A percentile compares a stretch with the other conserved stretches of the same genome.
These are phyloP conservation scores for Thielaviopsis punctulata DNA, from an alignment of 2,329 filamentous ascomycete genomes.

Conservation along the genomic window DNA sequence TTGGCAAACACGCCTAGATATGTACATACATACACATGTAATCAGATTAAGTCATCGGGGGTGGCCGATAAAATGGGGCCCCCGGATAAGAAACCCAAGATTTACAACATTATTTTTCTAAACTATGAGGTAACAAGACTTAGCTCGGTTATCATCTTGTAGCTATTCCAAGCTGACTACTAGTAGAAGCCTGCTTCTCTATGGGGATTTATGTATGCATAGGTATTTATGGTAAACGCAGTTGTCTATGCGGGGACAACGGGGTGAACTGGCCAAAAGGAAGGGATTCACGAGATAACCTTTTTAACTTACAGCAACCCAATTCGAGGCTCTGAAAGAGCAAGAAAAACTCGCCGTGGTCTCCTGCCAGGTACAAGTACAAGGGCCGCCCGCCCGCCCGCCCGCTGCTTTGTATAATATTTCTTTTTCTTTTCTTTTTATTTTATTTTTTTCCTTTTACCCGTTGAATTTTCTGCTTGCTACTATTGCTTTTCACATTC, in stretches of 20 bases:
- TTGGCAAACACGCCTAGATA: too few species aligned
- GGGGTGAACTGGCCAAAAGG: not conserved
- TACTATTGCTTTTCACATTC: not conserved
- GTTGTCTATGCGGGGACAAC: not conserved
- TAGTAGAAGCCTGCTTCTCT: too few species aligned
- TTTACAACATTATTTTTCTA: not conserved
- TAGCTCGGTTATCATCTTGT: too few species aligned
- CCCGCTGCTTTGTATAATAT: not conserved
- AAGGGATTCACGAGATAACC: not conserved
- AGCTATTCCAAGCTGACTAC: not conserved
- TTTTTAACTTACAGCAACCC: not conserved
- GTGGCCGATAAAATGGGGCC: not conserved
- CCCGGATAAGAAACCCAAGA: not conserved
- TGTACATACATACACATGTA: too few species aligned
- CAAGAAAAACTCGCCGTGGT: not conserved
- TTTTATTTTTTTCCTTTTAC: not conserved
- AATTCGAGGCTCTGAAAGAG: not conserved
- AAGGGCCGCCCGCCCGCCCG: not conserved
- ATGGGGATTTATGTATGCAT: not conserved
- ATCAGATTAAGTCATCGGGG: not conserved
- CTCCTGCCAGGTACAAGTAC: not conserved
- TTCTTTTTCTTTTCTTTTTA: not conserved
- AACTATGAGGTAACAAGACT: not conserved
- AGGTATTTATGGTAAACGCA: not conserved
- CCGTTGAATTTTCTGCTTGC: too few species aligned